These are phyloP conservation scores for Cryomyces antarcticus DNA, from an alignment of 495 filamentous ascomycete species.

Conservation along the genomic window DNA sequence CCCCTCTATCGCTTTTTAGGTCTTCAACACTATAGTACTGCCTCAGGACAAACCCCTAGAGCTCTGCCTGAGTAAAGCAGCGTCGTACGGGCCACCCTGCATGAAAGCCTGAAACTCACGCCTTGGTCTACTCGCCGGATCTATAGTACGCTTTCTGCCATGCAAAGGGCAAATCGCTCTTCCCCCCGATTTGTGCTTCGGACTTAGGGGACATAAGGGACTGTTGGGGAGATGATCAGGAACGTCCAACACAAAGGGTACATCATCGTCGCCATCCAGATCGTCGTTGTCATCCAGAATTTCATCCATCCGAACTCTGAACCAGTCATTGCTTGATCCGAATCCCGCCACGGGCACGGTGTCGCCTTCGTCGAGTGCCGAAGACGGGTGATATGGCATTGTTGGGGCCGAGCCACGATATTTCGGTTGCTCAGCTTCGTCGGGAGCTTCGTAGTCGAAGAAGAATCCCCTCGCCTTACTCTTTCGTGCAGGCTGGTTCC, in stretches of 20 bases:
- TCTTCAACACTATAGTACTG: too few relatives aligned
- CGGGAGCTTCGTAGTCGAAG: slow-evolving; percentile 21
- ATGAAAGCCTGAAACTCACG: too few relatives aligned
- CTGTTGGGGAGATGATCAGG: slow-evolving; percentile 46
- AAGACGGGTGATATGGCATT: not conserved
- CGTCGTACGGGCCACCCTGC: too few relatives aligned
- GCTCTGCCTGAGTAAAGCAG: too few relatives aligned
- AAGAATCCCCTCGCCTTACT: slow-evolving; percentile 25
- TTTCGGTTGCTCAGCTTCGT: not conserved
- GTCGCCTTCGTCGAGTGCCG: not conserved
- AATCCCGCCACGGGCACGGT: too few relatives aligned
- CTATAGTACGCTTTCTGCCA: slow-evolving; percentile 18
- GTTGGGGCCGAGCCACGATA: not conserved
- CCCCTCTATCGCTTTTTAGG: too few relatives aligned
- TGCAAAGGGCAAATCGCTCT: slow-evolving; percentile 33
- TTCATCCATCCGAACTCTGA: not conserved
- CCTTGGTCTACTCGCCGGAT: too few relatives aligned
- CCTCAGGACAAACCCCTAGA: too few relatives aligned
- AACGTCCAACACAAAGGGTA: slow-evolving; percentile 29
- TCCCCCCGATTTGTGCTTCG: slow-evolving; percentile 29
- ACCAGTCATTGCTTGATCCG: not conserved
- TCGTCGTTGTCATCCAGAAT: not conserved
- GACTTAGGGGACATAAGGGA: slow-evolving; percentile 41
- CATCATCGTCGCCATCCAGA: not conserved
- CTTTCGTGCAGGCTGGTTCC: too few relatives aligned